These are phyloP conservation scores for Kwoniella heveanensis DNA, from an alignment of 768 basidiomycete genomes.

Conservation along the genomic window DNA sequence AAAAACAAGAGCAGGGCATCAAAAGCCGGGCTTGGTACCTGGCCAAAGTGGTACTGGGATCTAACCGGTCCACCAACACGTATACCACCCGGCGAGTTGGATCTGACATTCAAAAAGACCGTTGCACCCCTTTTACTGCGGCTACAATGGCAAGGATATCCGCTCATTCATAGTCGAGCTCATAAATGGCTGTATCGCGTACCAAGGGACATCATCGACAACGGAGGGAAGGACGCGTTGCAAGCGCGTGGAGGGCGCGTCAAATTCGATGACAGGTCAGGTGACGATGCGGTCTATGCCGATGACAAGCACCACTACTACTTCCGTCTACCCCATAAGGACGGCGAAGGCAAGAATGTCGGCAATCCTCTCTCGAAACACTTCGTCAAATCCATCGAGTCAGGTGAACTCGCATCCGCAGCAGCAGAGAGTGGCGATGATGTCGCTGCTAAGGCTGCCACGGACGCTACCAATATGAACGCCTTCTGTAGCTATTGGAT, in stretches of 20 bases:
- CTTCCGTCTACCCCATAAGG: constrained; percentile 94
- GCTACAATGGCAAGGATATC: constrained; percentile 83
- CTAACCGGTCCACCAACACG: constrained; percentile 56
- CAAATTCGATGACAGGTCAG: constrained; percentile 16
- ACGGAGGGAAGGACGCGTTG: constrained; percentile 1
- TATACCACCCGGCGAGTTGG: constrained; percentile 64
- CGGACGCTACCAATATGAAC: constrained; percentile 85
- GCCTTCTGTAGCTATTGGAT: constrained; percentile 98
- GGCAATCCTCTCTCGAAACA: constrained; percentile 85
- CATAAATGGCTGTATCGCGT: constrained; percentile 93
- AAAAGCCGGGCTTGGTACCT: constrained; percentile 55
- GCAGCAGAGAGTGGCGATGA: constrained; percentile 56
- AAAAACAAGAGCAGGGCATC: constrained; percentile 10
- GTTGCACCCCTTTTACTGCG: constrained; percentile 81
- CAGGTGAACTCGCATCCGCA: constrained; percentile 81
- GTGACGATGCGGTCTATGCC: constrained; percentile 56
- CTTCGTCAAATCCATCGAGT: constrained; percentile 84
- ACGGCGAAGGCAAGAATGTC: constrained; percentile 93
- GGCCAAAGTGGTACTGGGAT: constrained; percentile 99
- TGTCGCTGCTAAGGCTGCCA: constrained; percentile 64
- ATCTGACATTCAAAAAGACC: constrained; percentile 80
- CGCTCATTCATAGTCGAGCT: constrained; percentile 79
- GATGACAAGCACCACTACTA: constrained; percentile 63
- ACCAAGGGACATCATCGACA: constrained; percentile 48
- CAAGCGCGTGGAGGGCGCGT: constrained; percentile 17